These are phyloP conservation scores for Spizellomyces punctatus DNA, from an alignment of 192 early-diverging fungal species.

Conservation along the genomic window DNA sequence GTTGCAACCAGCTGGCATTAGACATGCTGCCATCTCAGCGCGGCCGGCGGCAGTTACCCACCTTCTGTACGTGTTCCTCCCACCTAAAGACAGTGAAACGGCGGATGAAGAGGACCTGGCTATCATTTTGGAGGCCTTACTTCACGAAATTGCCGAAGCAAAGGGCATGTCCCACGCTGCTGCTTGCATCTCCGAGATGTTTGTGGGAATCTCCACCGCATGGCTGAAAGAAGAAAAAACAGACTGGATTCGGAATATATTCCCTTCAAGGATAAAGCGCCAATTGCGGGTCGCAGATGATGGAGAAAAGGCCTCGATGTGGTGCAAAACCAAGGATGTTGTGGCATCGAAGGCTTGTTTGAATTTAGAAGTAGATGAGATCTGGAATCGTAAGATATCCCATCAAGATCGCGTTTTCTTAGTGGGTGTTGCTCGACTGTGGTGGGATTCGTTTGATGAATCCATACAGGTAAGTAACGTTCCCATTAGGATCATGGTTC, in stretches of 20 bases:
- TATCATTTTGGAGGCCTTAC: conserved; percentile 12
- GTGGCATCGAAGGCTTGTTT: conserved; percentile 19
- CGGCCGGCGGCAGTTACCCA: neutral
- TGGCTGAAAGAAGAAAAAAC: neutral
- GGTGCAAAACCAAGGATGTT: conserved; percentile 10
- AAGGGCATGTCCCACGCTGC: conserved; percentile 28
- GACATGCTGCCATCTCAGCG: conserved; percentile 19
- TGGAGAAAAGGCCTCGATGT: neutral
- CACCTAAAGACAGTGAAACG: neutral
- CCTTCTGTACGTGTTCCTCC: conserved; percentile 14
- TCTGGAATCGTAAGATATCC: conserved; percentile 19
- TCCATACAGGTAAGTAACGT: conserved; percentile 14
- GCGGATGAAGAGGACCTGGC: conserved; percentile 10
- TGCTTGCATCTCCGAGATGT: conserved; percentile 33
- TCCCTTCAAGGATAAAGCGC: conserved; percentile 7
- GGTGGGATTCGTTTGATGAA: conserved; percentile 17
- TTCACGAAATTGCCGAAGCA: conserved; percentile 35
- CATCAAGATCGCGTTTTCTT: conserved; percentile 19
- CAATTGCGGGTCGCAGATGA: neutral
- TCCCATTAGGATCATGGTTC: neutral
- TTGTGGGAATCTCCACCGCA: conserved; percentile 16
- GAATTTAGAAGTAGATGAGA: conserved; percentile 20
- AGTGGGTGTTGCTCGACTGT: conserved; percentile 22
- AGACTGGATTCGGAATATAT: neutral
- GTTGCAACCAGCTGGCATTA: conserved; percentile 7